A percentile compares a stretch with the other conserved stretches of the same genome.
Evolutionary conservation across 2,329 filamentous ascomycete species (phyloP).

Genomic region (Fusarium camptoceras): DNA sequence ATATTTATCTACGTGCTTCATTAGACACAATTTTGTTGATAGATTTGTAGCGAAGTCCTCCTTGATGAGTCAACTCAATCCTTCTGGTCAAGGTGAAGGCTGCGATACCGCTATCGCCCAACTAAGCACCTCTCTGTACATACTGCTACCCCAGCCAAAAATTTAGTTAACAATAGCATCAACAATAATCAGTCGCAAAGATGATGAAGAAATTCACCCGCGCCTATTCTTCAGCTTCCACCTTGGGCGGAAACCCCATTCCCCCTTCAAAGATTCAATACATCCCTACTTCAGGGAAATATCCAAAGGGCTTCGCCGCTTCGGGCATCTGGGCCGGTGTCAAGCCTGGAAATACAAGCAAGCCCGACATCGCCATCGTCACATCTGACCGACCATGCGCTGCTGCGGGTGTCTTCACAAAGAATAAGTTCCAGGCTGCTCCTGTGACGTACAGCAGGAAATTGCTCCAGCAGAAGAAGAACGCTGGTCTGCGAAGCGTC

Average conservation of each 20-base stretch:
- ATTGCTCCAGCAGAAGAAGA: conserved; percentile 73
- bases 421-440: conserved; percentile 97
- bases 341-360: conserved; percentile 90
- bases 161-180: conserved; percentile 13
- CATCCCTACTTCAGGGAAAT: conserved; percentile 84
- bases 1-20: not conserved
- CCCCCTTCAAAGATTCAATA: conserved; percentile 90
- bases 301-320: conserved; percentile 89
- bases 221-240: conserved; percentile 50
- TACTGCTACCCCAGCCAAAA: conserved; percentile 32
- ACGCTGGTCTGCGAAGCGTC: conserved; percentile 80
- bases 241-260: conserved; percentile 56
- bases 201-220: conserved; percentile 51
- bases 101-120: conserved; percentile 42
- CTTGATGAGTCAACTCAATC: conserved; percentile 12
- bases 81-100: conserved; percentile 23
- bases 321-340: conserved; percentile 92
- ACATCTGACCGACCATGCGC: conserved; percentile 87
- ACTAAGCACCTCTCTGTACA: not conserved
- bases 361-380: conserved; percentile 90
- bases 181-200: conserved; percentile 23
- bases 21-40: not conserved
- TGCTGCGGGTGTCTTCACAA: conserved; percentile 93
- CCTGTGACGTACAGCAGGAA: conserved; percentile 88
- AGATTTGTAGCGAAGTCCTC: not conserved